Conservation (phyloP, 306 rosid species). For the Betula pendula region DNA sequence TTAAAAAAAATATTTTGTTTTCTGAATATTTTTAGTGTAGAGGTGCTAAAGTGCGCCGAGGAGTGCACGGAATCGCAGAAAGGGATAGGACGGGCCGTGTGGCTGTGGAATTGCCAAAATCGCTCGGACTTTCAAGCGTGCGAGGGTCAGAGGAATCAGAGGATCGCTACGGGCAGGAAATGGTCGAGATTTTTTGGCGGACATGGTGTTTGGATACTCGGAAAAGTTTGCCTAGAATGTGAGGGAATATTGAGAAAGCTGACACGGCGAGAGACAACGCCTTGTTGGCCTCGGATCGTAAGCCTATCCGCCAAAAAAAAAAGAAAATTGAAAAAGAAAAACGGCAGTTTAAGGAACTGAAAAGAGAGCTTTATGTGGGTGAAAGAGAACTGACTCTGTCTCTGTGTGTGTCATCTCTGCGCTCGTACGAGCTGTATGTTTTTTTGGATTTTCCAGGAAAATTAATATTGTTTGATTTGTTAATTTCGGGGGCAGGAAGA, state of each 20-base stretch:
- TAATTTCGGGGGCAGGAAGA: neutral
- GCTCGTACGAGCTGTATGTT: conserved; percentile 22
- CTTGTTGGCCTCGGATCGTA: neutral
- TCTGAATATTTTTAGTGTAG: neutral
- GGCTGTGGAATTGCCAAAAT: conserved; percentile 27
- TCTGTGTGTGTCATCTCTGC: neutral
- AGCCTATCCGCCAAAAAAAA: neutral
- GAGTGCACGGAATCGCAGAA: conserved; percentile 43
- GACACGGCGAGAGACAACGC: conserved; percentile 18
- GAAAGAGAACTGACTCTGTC: conserved; percentile 30
- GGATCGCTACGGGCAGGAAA: conserved; percentile 23
- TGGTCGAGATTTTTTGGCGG: conserved; percentile 38
- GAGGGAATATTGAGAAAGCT: conserved; percentile 42
- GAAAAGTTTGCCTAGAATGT: conserved; percentile 23
- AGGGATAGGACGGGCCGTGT: conserved; percentile 43
- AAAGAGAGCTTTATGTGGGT: conserved; percentile 28
- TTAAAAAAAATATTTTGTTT: neutral
- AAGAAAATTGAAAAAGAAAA: neutral
- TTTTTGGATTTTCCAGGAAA: conserved; percentile 24
- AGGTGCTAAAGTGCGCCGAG: conserved; percentile 27
- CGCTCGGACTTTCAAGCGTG: conserved; percentile 36
- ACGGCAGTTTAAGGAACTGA: conserved; percentile 37
- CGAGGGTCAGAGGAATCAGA: conserved; percentile 8
- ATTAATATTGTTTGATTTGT: neutral
- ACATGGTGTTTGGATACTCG: conserved; percentile 47